A percentile compares a stretch with the other conserved stretches of the same genome.
These are phyloP conservation scores for Cladosporium sp. DNA, from an alignment of 2,329 filamentous ascomycete genomes.

Conservation along the genomic window DNA sequence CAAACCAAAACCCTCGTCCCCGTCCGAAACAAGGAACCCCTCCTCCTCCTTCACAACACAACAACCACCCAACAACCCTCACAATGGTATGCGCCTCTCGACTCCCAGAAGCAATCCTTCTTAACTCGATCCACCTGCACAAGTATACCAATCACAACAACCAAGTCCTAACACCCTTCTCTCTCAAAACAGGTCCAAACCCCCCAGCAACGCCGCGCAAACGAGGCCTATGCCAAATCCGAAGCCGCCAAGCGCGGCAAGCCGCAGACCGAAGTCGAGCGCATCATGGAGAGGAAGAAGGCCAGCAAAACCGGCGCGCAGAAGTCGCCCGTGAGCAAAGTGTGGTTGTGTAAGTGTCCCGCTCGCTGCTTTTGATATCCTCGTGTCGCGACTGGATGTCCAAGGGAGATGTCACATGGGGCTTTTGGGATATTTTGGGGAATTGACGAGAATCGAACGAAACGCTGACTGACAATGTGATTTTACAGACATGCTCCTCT, in stretches of 20 bases:
- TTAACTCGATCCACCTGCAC: background rate
- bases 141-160: background rate
- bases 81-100: background rate
- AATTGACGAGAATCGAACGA: too few relatives aligned
- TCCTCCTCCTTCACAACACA: background rate
- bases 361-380: too few relatives aligned
- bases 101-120: background rate
- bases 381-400: too few relatives aligned
- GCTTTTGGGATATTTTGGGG: too few relatives aligned
- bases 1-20: background rate
- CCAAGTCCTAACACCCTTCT: background rate
- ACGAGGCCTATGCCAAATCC: conserved; percentile 73
- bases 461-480: background rate
- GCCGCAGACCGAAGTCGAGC: conserved; percentile 46
- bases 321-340: conserved; percentile 52
- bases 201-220: conserved; percentile 76
- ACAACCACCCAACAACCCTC: background rate
- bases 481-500: conserved; percentile 58
- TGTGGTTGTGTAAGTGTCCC: conserved; percentile 63
- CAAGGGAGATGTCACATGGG: too few relatives aligned
- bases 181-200: conserved; percentile 67
- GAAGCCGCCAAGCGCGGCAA: conserved; percentile 76
- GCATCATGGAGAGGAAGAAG: conserved; percentile 51
- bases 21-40: background rate
- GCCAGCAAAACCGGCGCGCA: conserved; percentile 26